Evolutionary conservation across 2,329 filamentous ascomycete genomes (phyloP), one percentile per base, ranked within the genome.

Genomic region (Calycina herbarum): DNA sequence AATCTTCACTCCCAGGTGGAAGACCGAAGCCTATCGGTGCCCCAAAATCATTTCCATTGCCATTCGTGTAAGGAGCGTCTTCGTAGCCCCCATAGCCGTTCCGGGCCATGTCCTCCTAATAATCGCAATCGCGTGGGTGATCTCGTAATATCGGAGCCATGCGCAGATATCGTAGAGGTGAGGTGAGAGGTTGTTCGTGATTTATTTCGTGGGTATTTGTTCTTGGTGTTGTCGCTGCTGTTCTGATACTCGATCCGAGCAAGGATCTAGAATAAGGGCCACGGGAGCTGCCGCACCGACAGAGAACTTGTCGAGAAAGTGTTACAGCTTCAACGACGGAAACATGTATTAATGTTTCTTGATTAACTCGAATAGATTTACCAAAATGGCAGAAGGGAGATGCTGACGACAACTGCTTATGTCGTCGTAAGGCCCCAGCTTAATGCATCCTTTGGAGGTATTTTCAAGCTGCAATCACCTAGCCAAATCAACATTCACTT

Each of bases 41-140:
- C 7, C 45, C 63, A 31, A 48, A 54, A 60, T 68, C 68, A 63
- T 73, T 70, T 20, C 69, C 67, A 64, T 70, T 70, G 11, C 69
- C 69, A 61, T 72, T 74, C 29, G 70, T 61, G 57, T 74, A 76
- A 7, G 73, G 70, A 64, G 75, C 74, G 10, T 73, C 71, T 58
- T 70, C 71, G 24, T 73, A 69, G 33, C 71, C 72, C 40, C 72
- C 73, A 67, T 75, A 76, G 33, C 74, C 67, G 69, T 73, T 75
- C 45, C 74, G 71, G 64, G 75, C 67, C 75, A 76, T 76, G 24
- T 60, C 66, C 58, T 60, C 66, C 58, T 68, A 64, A 69, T 62
- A 54, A 68, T 69, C 60, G 62, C 65, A 64, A 42, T 72, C 66
- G 69, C 70, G 64, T 73, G 33, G 59, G 54, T 63, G 64, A 59